These are phyloP conservation scores for Antitrichia curtipendula DNA, from an alignment of 225 moss, liverwort and hornwort species.

Conservation along the genomic window DNA sequence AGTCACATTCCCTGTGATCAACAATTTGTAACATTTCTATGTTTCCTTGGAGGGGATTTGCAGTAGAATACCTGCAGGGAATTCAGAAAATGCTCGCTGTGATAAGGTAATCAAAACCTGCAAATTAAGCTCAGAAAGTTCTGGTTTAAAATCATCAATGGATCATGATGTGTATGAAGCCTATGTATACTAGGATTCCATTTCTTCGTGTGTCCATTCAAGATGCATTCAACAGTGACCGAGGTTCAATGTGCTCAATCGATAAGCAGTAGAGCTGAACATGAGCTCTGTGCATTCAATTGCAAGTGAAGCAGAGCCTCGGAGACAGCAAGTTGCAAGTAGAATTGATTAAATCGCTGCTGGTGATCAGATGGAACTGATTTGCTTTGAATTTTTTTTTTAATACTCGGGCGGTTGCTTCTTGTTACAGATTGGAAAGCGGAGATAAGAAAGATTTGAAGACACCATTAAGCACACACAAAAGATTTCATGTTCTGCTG, in stretches of 20 bases:
- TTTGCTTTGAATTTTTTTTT: background rate
- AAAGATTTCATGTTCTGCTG: conserved; percentile 6
- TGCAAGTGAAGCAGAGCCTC: background rate
- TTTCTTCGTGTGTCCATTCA: background rate
- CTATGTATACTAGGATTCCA: background rate
- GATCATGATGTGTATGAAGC: too few species aligned
- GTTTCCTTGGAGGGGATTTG: too few species aligned
- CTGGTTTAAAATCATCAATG: too few species aligned
- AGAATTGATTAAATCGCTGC: background rate
- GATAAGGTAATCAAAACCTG: background rate
- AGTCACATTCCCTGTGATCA: too few species aligned
- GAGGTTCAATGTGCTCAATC: background rate
- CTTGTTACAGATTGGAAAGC: conserved; percentile 2
- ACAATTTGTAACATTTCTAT: too few species aligned
- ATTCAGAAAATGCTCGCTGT: too few species aligned
- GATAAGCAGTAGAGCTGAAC: background rate
- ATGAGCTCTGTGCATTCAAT: background rate
- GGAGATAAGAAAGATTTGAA: conserved; percentile 12
- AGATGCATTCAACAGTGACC: background rate
- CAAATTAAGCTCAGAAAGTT: background rate
- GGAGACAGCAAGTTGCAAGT: background rate
- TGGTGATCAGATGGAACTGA: background rate
- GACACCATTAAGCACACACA: conserved; percentile 10
- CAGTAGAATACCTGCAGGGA: too few species aligned
- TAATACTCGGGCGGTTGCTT: background rate